These are phyloP conservation scores for Russula ochroleuca DNA, from an alignment of 768 basidiomycete species.

Conservation along the genomic window DNA sequence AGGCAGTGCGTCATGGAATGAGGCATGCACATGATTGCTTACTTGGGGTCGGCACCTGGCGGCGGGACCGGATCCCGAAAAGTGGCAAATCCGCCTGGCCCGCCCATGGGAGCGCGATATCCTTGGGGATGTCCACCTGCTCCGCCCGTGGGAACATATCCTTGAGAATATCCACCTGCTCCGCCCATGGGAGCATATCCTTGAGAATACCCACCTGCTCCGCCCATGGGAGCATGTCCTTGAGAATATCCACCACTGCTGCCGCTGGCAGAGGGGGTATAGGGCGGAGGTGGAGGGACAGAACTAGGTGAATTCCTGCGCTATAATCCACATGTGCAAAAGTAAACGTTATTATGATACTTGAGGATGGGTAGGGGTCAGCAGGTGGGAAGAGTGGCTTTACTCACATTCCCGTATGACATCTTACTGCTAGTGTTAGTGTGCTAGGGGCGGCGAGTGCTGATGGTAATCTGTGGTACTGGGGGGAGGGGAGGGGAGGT, in stretches of 20 bases:
- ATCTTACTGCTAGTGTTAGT: neutral
- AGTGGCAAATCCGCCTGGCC: slow-evolving; percentile 36
- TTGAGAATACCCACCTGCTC: slow-evolving; percentile 36
- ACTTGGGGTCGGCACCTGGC: slow-evolving; percentile 74
- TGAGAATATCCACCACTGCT: neutral
- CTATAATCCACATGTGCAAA: neutral
- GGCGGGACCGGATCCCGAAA: slow-evolving; percentile 42
- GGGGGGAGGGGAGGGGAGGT: too few relatives aligned
- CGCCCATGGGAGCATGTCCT: slow-evolving; percentile 16
- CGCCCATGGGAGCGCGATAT: slow-evolving; percentile 16
- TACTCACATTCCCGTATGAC: neutral
- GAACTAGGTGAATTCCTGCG: neutral
- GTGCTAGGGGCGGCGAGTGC: neutral
- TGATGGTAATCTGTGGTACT: neutral
- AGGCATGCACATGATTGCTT: slow-evolving; percentile 31
- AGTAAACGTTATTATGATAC: neutral
- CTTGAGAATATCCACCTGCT: neutral
- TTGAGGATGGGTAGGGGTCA: neutral
- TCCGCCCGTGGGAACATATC: too few relatives aligned
- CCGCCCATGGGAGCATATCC: slow-evolving; percentile 17
- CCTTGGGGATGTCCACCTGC: too few relatives aligned
- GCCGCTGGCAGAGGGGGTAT: neutral
- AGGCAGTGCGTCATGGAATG: neutral
- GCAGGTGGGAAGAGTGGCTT: neutral
- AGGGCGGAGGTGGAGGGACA: neutral